A percentile compares a stretch with the other conserved stretches of the same genome.
Conservation (phyloP, 805 yeast species). For the Candida schatavii region DNA sequence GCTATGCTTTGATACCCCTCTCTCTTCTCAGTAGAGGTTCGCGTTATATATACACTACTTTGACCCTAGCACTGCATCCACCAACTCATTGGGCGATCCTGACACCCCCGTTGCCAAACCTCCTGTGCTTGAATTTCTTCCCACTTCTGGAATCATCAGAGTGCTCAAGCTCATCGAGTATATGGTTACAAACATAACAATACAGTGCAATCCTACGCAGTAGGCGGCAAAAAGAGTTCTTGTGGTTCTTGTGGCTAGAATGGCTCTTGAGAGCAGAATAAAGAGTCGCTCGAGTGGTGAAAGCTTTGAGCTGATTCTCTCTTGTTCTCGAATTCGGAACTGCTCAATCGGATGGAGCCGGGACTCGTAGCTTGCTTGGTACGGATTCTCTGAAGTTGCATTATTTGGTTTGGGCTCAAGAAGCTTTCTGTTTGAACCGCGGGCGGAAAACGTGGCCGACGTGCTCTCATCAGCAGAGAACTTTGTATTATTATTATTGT, state of each 20-base stretch:
- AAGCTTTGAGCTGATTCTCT: conserved; percentile 66
- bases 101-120: conserved; percentile 27
- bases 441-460: conserved; percentile 7
- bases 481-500: conserved; percentile 5
- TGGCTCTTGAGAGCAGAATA: conserved; percentile 65
- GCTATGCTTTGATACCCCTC: no score
- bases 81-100: conserved; percentile 10
- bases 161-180: conserved; percentile 49
- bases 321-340: conserved; percentile 74
- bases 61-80: conserved; percentile 1
- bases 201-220: conserved; percentile 69
- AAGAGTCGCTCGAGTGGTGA: conserved; percentile 80
- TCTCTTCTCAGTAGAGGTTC: no score
- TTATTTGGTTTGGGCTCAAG: conserved; percentile 31
- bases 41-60: no score
- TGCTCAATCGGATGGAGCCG: conserved; percentile 80
- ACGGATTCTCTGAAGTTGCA: conserved; percentile 47
- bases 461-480: background rate
- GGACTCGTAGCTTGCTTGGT: conserved; percentile 67
- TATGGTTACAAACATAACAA: conserved; percentile 64
- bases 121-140: conserved; percentile 39
- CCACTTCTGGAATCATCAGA: conserved; percentile 46
- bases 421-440: conserved; percentile 15
- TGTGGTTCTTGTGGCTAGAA: conserved; percentile 71
- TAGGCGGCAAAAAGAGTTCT: conserved; percentile 72